phyloP scores from a whole-genome alignment of 495 filamentous ascomycete species.

The Saxophila tyrrhenica region DNA sequence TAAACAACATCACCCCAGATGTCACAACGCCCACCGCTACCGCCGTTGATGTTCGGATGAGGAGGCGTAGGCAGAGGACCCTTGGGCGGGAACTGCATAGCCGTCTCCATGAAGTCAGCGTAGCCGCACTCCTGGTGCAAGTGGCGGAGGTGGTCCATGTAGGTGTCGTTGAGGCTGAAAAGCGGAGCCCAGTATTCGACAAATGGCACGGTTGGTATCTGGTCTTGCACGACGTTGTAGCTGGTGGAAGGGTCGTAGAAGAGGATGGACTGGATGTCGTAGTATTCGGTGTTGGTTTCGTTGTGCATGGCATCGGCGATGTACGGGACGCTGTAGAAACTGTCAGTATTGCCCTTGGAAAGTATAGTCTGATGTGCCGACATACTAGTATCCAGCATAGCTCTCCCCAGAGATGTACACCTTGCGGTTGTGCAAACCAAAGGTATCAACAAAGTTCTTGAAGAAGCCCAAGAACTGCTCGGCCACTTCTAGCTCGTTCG shows the following conservation, averaged over 20 bases:
- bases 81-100: conserved; percentile 58
- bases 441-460: conserved; percentile 51
- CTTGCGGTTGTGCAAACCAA: conserved; percentile 49
- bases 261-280: conserved; percentile 53
- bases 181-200: conserved; percentile 50
- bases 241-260: conserved; percentile 60
- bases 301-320: conserved; percentile 65
- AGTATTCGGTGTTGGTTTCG: conserved; percentile 53
- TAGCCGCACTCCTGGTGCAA: conserved; percentile 53
- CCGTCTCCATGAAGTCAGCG: conserved; percentile 46
- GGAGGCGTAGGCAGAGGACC: conserved; percentile 41
- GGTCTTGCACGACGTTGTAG: conserved; percentile 35
- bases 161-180: conserved; percentile 57
- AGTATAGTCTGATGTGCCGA: too few relatives aligned
- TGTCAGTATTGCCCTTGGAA: neutral
- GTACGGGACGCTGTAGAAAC: conserved; percentile 49
- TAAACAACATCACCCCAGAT: conserved; percentile 46
- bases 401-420: conserved; percentile 53
- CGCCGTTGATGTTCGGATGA: conserved; percentile 6
- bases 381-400: conserved; percentile 59
- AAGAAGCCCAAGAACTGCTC: conserved; percentile 52
- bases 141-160: conserved; percentile 45
- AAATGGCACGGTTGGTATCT: conserved; percentile 50
- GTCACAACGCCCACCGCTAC: conserved; percentile 19
- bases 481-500: conserved; percentile 44